These are phyloP conservation scores for Porogramme epimiltina DNA, from an alignment of 1,284 basidiomycete species.

Conservation along the genomic window DNA sequence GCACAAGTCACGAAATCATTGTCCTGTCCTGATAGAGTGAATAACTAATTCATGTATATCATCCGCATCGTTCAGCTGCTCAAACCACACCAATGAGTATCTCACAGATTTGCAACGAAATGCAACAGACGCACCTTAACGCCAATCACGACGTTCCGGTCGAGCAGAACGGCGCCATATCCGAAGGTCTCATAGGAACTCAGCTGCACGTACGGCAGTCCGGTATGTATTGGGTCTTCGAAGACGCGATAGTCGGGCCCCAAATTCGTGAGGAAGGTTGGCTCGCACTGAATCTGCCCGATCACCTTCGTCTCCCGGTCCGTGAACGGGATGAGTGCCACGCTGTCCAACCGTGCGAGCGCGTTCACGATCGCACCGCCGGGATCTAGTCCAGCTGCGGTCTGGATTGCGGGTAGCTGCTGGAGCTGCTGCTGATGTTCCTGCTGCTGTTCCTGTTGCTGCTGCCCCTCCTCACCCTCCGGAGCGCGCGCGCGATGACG, in stretches of 20 bases:
- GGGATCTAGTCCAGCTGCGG: no score
- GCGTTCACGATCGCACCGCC: no score
- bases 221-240: slow-evolving; percentile 19
- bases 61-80: slow-evolving; percentile 18
- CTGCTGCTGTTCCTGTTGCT: neutral
- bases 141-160: slow-evolving; percentile 18
- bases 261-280: slow-evolving; percentile 16
- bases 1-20: neutral
- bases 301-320: slow-evolving; percentile 17
- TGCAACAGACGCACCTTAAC: slow-evolving; percentile 17
- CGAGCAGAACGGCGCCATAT: slow-evolving; percentile 21
- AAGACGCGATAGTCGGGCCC: slow-evolving; percentile 19
- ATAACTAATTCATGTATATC: slow-evolving; percentile 20
- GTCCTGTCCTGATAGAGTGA: slow-evolving; percentile 11
- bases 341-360: no score
- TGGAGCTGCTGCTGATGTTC: neutral
- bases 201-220: slow-evolving; percentile 22
- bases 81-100: neutral
- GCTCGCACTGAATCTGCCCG: slow-evolving; percentile 20
- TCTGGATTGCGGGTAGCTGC: no score
- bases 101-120: neutral
- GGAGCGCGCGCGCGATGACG: slow-evolving; percentile 7
- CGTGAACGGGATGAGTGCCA: slow-evolving; percentile 20
- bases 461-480: neutral
- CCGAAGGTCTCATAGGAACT: slow-evolving; percentile 22